phyloP scores from a whole-genome alignment of 495 filamentous ascomycete species.

The Mytilinidion resinicola region DNA sequence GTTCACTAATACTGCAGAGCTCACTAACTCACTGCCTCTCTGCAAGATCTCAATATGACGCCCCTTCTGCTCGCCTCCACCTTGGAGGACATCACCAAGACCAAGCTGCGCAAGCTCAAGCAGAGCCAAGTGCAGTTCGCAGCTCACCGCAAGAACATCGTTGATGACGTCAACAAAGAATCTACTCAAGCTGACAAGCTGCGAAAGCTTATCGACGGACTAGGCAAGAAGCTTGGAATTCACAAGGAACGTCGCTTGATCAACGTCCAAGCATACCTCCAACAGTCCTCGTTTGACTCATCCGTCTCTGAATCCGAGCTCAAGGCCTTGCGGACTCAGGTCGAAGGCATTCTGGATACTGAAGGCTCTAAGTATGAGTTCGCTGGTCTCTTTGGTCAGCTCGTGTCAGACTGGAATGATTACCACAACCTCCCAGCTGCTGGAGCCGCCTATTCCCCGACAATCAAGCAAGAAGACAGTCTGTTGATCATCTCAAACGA shows the following conservation, averaged over 20 bases:
- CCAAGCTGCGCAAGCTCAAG: conserved; percentile 27
- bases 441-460: background rate
- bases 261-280: conserved; percentile 39
- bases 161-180: conserved; percentile 6
- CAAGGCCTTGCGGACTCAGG: conserved; percentile 19
- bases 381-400: conserved; percentile 27
- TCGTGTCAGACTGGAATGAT: conserved; percentile 28
- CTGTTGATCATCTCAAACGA: background rate
- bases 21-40: background rate
- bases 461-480: conserved; percentile 10
- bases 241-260: background rate
- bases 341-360: conserved; percentile 29
- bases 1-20: too few relatives aligned
- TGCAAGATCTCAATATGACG: conserved; percentile 5
- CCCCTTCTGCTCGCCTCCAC: conserved; percentile 17
- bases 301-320: conserved; percentile 36
- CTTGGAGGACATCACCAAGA: conserved; percentile 27
- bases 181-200: conserved; percentile 6
- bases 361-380: conserved; percentile 28
- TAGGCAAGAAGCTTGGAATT: conserved; percentile 11
- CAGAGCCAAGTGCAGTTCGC: conserved; percentile 20
- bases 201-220: conserved; percentile 6
- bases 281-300: conserved; percentile 41
- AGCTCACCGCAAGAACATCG: conserved; percentile 10
- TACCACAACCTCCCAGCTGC: conserved; percentile 9